Conservation (phyloP, 805 yeast species). For the Cyberlindnera suaveolens region DNA sequence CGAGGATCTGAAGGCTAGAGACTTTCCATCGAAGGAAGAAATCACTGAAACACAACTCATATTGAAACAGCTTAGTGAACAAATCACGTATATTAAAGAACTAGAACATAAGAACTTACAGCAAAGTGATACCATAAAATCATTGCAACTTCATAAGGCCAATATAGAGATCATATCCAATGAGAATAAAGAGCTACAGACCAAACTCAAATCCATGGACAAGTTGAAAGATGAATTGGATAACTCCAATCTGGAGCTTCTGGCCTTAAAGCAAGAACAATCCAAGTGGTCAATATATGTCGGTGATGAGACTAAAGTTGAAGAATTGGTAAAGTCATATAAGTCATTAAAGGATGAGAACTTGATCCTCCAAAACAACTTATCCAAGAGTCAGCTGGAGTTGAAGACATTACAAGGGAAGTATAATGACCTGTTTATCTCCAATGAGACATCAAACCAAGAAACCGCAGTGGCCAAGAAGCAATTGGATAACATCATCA, state of each 20-base stretch:
- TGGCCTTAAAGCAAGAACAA: constrained; percentile 40
- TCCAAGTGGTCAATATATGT: constrained; percentile 41
- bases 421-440: constrained; percentile 30
- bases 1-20: constrained; percentile 16
- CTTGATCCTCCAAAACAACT: constrained; percentile 28
- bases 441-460: constrained; percentile 29
- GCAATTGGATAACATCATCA: constrained; percentile 24
- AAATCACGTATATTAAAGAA: constrained; percentile 37
- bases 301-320: constrained; percentile 27
- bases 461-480: constrained; percentile 21
- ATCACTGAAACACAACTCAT: not conserved
- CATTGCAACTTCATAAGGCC: constrained; percentile 39
- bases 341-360: constrained; percentile 35
- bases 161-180: constrained; percentile 48
- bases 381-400: constrained; percentile 23
- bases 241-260: constrained; percentile 43
- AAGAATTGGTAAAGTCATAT: constrained; percentile 34
- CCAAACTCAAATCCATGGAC: constrained; percentile 34
- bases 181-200: constrained; percentile 40
- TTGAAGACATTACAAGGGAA: constrained; percentile 16
- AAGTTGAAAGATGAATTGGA: constrained; percentile 38
- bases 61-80: constrained; percentile 29
- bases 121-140: constrained; percentile 46
- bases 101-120: constrained; percentile 47
- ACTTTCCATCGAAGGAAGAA: not conserved